Conservation (phyloP, 768 basidiomycete genomes). For the Leucocoprinus birnbaumii region DNA sequence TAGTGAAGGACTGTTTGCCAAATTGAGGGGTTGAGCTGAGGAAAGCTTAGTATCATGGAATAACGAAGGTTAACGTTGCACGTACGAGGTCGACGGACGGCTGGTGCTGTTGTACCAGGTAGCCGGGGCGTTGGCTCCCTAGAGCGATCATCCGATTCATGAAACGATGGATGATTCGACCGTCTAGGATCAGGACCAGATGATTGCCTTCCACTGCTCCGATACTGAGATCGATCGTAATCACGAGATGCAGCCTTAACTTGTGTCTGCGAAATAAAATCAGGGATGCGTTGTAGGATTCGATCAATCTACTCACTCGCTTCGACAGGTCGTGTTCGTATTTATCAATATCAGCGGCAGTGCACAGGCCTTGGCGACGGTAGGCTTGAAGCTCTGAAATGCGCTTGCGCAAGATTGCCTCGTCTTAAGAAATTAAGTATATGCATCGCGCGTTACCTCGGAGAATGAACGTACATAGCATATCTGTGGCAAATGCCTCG, state of each 20-base stretch:
- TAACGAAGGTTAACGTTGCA: conserved; percentile 1
- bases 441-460: background rate
- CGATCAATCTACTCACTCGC: conserved; percentile 48
- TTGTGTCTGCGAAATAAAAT: conserved; percentile 44
- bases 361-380: conserved; percentile 80
- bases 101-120: conserved; percentile 30
- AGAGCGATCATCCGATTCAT: conserved; percentile 50
- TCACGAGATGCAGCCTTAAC: conserved; percentile 62
- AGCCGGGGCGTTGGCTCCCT: conserved; percentile 62
- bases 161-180: conserved; percentile 35
- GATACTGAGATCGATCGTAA: conserved; percentile 46
- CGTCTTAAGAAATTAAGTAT: conserved; percentile 50
- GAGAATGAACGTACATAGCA: conserved; percentile 66
- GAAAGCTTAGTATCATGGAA: background rate
- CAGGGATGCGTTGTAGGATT: conserved; percentile 1
- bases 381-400: conserved; percentile 92
- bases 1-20: conserved; percentile 86
- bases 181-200: conserved; percentile 53
- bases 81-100: conserved; percentile 45
- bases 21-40: conserved; percentile 68
- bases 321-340: conserved; percentile 76
- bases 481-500: conserved; percentile 82
- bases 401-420: conserved; percentile 80
- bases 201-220: conserved; percentile 50
- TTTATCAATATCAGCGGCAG: conserved; percentile 85